These are phyloP conservation scores for Neltuma alba DNA, from an alignment of 306 rosid genomes.

Conservation along the genomic window DNA sequence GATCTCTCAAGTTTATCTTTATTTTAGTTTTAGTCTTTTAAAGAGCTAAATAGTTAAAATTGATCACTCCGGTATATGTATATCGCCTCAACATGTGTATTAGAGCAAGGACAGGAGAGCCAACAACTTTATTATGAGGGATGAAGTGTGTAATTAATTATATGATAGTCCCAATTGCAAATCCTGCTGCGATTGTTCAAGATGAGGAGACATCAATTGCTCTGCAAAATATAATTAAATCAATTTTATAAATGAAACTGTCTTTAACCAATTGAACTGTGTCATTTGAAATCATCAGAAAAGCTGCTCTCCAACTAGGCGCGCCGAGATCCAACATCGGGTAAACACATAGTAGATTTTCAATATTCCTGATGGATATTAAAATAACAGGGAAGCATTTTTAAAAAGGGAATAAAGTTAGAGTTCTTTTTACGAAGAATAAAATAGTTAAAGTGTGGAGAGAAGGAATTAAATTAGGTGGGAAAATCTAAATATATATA, in stretches of 20 bases:
- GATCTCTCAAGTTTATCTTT: too few relatives aligned
- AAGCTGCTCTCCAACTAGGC: background rate
- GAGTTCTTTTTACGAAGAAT: slow-evolving; percentile 28
- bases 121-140: background rate
- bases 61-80: background rate
- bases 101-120: background rate
- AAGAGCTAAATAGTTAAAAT: too few relatives aligned
- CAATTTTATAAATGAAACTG: background rate
- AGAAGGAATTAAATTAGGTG: background rate
- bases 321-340: too few relatives aligned
- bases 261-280: background rate
- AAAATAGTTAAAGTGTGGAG: slow-evolving; percentile 9
- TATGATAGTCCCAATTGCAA: background rate
- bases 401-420: slow-evolving; percentile 37
- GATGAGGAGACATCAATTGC: background rate
- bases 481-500: background rate
- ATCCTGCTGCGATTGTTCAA: background rate
- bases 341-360: background rate
- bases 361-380: background rate
- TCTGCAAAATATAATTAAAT: background rate
- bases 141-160: background rate
- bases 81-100: background rate
- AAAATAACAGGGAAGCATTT: background rate
- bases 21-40: too few relatives aligned
- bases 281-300: background rate